phyloP scores from a whole-genome alignment of 2,329 filamentous ascomycete genomes.

The Peltaster fructicola region DNA sequence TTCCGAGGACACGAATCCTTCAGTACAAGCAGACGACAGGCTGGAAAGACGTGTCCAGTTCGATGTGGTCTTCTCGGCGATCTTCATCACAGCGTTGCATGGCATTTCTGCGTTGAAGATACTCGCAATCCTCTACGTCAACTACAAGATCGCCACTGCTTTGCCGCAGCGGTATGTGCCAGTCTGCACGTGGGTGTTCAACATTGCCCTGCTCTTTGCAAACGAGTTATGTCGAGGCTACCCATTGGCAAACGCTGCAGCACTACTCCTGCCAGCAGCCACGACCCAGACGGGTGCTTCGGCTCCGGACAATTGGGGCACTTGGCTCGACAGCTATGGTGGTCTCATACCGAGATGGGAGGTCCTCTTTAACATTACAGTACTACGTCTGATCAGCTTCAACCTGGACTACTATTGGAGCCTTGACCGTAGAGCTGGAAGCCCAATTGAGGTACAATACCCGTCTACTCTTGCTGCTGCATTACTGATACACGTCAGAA shows the following conservation, averaged over 20 bases:
- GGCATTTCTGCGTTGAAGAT: constrained; percentile 77
- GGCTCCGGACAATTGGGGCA: constrained; percentile 36
- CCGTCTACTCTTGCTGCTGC: constrained; percentile 3
- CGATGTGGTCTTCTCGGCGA: constrained; percentile 61
- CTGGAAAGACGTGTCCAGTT: constrained; percentile 29
- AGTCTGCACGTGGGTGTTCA: constrained; percentile 72
- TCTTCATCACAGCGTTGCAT: constrained; percentile 66
- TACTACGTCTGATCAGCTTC: constrained; percentile 85
- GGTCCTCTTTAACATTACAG: constrained; percentile 92
- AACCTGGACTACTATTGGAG: constrained; percentile 97
- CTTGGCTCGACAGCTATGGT: constrained; percentile 58
- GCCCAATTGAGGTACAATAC: constrained; percentile 59
- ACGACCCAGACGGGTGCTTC: constrained; percentile 21
- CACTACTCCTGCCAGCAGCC: constrained; percentile 28
- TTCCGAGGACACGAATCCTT: too few relatives aligned
- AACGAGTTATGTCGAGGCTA: constrained; percentile 79
- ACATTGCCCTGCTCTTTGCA: constrained; percentile 66
- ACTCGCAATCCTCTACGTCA: constrained; percentile 58
- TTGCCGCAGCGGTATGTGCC: constrained; percentile 58
- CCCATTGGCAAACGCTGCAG: constrained; percentile 45
- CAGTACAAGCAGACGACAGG: too few relatives aligned
- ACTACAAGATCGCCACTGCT: constrained; percentile 60
- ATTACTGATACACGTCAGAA: constrained; percentile 71
- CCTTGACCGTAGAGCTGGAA: constrained; percentile 43
- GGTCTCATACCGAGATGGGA: constrained; percentile 87